Evolutionary conservation across 108 stramenopile species (phyloP), one percentile per base, ranked within the genome.

Genomic region (Aurantiochytrium sp.): DNA sequence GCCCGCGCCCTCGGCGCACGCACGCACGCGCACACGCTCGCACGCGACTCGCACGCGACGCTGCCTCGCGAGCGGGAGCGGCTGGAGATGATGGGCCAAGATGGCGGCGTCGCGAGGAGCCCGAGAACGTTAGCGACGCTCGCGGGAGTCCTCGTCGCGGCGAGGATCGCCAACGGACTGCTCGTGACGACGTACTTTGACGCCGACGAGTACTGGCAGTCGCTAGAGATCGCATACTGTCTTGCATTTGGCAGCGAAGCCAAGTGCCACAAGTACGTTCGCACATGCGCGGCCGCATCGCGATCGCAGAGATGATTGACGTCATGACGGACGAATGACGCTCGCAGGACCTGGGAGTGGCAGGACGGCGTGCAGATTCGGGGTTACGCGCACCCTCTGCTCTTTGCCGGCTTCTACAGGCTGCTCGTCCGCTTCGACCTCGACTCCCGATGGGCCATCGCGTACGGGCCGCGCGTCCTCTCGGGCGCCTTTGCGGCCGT

Each of bases 121-220:
- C n/a, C n/a, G n/a, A n/a, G n/a, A n/a, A 52, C 15, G 17, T 52
- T 8, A 17, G 17, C 50, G 15, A 3, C 50, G 8, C 50, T 52
- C 15, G 50, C 50, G 50, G 50, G 8, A 15, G 50, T 8, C 17
- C 50, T 52, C 17, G 50, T 52, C 15, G 50, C 50, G 15, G 50
- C 50, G 50, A 52, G 50, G 50, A 24, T 81, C 21, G 42, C 30
- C 12, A 81, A 81, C 73, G 39, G 19, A 15, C 73, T 81, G 3
- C 45, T 41, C 36, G 45, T 81, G 30, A 22, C 2, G 27, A 81
- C 73, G 30, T 81, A 48, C 73, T 81, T 81, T 81, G 73, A 81
- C 73, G 24, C 73, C 6, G 73, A 81, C 1, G 73, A 81, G 45
- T 81, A 81, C 39, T 81, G 73, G 73, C 73, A 81, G 45, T 48